Evolutionary conservation across 2,329 filamentous ascomycete genomes (phyloP).

Genomic region (Pseudopithomyces maydicus): DNA sequence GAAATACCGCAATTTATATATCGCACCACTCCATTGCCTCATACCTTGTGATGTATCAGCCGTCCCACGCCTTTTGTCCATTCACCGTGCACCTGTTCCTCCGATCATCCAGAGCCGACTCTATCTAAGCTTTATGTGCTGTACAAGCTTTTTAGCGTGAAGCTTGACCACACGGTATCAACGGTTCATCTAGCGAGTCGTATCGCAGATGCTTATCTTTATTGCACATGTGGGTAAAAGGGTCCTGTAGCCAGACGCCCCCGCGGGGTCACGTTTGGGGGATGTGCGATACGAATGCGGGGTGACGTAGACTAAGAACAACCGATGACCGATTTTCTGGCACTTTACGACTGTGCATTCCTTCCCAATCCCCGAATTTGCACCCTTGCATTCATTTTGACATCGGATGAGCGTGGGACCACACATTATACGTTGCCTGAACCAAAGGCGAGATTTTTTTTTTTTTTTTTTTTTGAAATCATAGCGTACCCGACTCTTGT

Average conservation of each 20-base stretch:
- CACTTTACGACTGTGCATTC: too few relatives aligned
- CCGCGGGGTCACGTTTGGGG: not conserved
- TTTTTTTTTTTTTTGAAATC: too few relatives aligned
- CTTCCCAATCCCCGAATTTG: too few relatives aligned
- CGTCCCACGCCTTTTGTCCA: too few relatives aligned
- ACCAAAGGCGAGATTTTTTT: too few relatives aligned
- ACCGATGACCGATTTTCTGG: too few relatives aligned
- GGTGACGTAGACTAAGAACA: not conserved
- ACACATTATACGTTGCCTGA: too few relatives aligned
- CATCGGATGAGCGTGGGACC: too few relatives aligned
- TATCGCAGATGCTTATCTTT: not conserved
- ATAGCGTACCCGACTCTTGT: too few relatives aligned
- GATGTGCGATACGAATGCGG: not conserved
- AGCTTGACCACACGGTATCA: not conserved
- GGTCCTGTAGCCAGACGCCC: not conserved
- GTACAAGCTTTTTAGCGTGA: not conserved
- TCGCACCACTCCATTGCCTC: not conserved
- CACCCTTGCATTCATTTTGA: too few relatives aligned
- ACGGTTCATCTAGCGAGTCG: not conserved
- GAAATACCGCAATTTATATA: not conserved
- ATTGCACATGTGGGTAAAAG: not conserved
- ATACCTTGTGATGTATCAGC: not conserved
- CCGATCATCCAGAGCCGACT: not conserved
- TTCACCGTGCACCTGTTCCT: not conserved
- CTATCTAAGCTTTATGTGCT: not conserved